Base-by-base conservation (phyloP, 257 asterid genomes). In the Solanum virginianum region DNA sequence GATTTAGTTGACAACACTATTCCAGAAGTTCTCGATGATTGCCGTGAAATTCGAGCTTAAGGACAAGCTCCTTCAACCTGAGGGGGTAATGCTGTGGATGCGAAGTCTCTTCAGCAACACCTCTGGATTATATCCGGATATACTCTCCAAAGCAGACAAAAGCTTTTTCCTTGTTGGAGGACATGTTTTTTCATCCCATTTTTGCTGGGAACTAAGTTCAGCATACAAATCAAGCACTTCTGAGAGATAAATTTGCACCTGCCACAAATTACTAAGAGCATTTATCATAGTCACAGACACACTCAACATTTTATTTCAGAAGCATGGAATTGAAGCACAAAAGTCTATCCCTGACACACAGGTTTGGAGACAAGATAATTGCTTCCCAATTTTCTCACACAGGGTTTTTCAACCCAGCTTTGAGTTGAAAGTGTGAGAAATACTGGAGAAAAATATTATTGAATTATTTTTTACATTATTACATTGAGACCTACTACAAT, bases 191-290 rank as follows among this genome's bases (percentile, higher is more conserved):
- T 97, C 99, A 89, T 94, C 98, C 99, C 99, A 97, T 84, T 90
- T 88, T 65, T 91, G 92, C 89, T 94, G 95, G 88, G 97, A 92
- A 84, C 81, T 91, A 81, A 95, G 96, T 86, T 95, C 98, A 16
- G 85, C 84, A 80, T 97, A 91, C 95, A 97, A 97, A 86, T 97
- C 99, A 84, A 97, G 98, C 88, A 95, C 99, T 88, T 97, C 99
- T 2, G 99, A 95, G 63, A 95, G 92, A 89, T 95, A 97, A 85
- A 97, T 93, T 94, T 97, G 99, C 88, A 97, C 96, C 99, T 96
- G 86, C 74, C 82, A 92, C 77, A 68, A 83, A 80, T 75, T 72
- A 85, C 54, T 26, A 43, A n/a, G 51, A 12, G 29, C 45, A 47
- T 85, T 53, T 41, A 55, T 81, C 22, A 75, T n/a, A n/a, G 16